Conservation (phyloP, 768 basidiomycete species). For the Suillus lakei region DNA sequence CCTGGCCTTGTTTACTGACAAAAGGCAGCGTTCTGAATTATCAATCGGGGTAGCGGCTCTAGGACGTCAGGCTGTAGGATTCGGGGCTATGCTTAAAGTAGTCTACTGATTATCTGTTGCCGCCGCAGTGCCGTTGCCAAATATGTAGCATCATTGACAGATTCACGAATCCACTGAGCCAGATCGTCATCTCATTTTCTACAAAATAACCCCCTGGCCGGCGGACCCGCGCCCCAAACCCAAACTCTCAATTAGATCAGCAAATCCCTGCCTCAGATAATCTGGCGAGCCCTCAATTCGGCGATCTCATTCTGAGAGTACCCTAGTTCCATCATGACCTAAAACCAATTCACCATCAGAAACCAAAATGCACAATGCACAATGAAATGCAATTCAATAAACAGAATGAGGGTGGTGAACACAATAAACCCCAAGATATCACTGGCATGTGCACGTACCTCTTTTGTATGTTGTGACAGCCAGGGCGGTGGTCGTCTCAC, state of each 20-base stretch:
- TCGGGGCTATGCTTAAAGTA: constrained; percentile 11
- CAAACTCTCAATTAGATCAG: constrained; percentile 9
- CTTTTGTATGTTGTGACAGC: constrained; percentile 81
- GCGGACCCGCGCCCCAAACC: constrained; percentile 7
- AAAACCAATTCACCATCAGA: constrained; percentile 15
- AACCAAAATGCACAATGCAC: constrained; percentile 11
- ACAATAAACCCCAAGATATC: constrained; percentile 1
- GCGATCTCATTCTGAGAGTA: constrained; percentile 45
- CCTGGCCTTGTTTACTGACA: constrained; percentile 4
- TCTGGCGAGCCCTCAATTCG: constrained; percentile 46
- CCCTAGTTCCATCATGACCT: constrained; percentile 50
- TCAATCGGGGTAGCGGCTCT: constrained; percentile 5
- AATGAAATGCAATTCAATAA: background rate
- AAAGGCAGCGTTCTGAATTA: constrained; percentile 6
- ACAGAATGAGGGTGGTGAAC: constrained; percentile 2
- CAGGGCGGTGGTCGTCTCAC: constrained; percentile 83
- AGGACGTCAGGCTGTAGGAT: constrained; percentile 8
- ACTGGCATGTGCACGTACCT: constrained; percentile 47
- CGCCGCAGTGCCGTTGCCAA: constrained; percentile 10
- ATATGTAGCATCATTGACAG: constrained; percentile 6
- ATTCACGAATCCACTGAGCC: constrained; percentile 1
- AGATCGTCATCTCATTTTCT: constrained; percentile 12
- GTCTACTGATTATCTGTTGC: constrained; percentile 10
- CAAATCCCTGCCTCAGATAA: constrained; percentile 31
- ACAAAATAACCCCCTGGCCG: constrained; percentile 32